Base-by-base conservation (phyloP, 176 grass and related monocot genomes). In the Eragrostis curvula region DNA sequence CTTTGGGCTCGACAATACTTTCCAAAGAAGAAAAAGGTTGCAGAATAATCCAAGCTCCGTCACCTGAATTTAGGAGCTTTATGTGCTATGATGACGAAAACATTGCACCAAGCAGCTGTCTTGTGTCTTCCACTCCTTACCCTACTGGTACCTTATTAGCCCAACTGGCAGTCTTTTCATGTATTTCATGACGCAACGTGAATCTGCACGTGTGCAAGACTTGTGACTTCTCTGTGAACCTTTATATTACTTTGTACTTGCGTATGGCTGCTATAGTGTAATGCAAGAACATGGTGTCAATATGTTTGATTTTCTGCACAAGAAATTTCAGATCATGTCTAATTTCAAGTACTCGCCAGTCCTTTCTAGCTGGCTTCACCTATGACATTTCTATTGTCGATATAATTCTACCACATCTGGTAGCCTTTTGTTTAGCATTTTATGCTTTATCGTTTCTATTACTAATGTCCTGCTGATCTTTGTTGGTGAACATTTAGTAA, bases 1-100 rank as follows among this genome's bases (percentile, higher is more conserved):
- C 32, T 90, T 0, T 94, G 91, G 88, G 91, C 82, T 75, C 78
- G 91, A 41, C 88, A 86, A 10, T 94, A 80, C 59, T 81, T 94
- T 32, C 91, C 88, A 16, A 93, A 87, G 67, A 78, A 81, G 48
- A 88, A 84, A 42, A 91, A 79, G 44, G 25, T 16, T 63, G 60
- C 65, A 68, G 20, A 49, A 56, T 40, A 59, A 36, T 10, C 8
- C 15, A 49, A 40, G 17, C 21, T 21, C 21, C 6, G 12, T 40
- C 11, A 44, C 28, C 8, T 63, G 20, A 47, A 72, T 63, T 30
- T 12, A 1, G 43, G 29, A 47, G 24, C 60, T 24, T 24, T 48
- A 45, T 20, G 14, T 82, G 20, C 8, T 23, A 49, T 63, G 27
- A 62, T 51, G 17, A 12, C 30, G 5, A 21, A 30, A 66, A 47